phyloP scores from a whole-genome alignment of 2,329 filamentous ascomycete genomes.

The Cytospora paraplurivora region DNA sequence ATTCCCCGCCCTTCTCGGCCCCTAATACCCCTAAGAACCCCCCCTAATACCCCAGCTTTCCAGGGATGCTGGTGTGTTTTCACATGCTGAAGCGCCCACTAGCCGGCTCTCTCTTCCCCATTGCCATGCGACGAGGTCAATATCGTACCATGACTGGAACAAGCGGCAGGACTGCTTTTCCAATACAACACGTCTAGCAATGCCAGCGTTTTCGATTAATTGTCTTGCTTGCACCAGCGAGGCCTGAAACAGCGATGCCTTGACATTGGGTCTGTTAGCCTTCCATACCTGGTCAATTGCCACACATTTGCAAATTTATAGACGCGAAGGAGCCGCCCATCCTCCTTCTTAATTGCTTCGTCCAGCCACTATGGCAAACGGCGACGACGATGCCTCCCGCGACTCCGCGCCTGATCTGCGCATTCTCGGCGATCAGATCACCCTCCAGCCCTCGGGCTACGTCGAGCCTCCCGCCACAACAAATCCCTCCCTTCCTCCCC shows the following conservation, averaged over 20 bases:
- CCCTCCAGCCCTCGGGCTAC: slow-evolving; percentile 72
- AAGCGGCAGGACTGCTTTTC: not conserved
- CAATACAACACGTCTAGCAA: not conserved
- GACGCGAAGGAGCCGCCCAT: slow-evolving; percentile 14
- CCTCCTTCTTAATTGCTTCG: slow-evolving; percentile 2
- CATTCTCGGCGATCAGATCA: slow-evolving; percentile 73
- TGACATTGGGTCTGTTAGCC: slow-evolving; percentile 7
- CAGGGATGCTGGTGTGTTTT: slow-evolving; percentile 7
- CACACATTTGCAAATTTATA: not conserved
- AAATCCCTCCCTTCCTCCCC: slow-evolving; percentile 25
- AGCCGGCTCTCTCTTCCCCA: no score
- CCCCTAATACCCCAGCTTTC: not conserved
- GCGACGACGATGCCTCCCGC: slow-evolving; percentile 43
- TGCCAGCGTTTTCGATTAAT: not conserved
- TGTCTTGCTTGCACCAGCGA: not conserved
- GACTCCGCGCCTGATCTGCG: slow-evolving; percentile 73
- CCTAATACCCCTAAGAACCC: not conserved
- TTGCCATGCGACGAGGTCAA: not conserved
- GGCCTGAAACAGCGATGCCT: not conserved
- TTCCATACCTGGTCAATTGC: not conserved
- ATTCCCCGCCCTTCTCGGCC: not conserved
- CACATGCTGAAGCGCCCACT: not conserved
- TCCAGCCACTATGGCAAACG: slow-evolving; percentile 39
- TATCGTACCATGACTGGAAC: not conserved
- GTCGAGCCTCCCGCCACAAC: slow-evolving; percentile 48